Evolutionary conservation across 1,284 basidiomycete genomes (phyloP).

Genomic region (Macrocystidia cucumis): DNA sequence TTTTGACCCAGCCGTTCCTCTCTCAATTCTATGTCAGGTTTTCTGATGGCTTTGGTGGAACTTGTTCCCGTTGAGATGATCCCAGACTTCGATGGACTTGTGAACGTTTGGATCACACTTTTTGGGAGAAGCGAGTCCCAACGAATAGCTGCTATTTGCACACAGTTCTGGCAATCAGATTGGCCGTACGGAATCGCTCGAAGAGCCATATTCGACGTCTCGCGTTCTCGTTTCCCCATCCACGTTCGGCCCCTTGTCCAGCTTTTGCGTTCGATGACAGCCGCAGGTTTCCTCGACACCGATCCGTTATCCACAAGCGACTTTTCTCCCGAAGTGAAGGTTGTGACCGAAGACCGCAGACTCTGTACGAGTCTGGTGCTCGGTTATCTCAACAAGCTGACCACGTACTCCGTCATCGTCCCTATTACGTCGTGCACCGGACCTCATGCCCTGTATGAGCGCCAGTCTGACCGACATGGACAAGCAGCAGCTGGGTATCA

Average conservation of each 20-base stretch:
- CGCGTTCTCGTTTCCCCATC: slow-evolving; percentile 75
- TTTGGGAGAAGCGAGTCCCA: slow-evolving; percentile 72
- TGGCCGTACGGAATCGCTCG: slow-evolving; percentile 54
- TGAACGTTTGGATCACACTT: slow-evolving; percentile 74
- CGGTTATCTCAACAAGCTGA: slow-evolving; percentile 65
- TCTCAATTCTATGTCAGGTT: slow-evolving; percentile 32
- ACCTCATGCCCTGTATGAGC: slow-evolving; percentile 62
- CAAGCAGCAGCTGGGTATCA: slow-evolving; percentile 42
- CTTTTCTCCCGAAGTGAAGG: slow-evolving; percentile 27
- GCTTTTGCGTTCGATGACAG: slow-evolving; percentile 73
- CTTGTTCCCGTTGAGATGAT: slow-evolving; percentile 67
- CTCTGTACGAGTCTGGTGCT: slow-evolving; percentile 63
- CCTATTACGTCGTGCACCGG: slow-evolving; percentile 52
- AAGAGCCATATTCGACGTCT: slow-evolving; percentile 73
- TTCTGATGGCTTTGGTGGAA: slow-evolving; percentile 66
- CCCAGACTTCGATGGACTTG: slow-evolving; percentile 62
- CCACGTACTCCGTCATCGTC: slow-evolving; percentile 71
- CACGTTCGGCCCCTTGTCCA: slow-evolving; percentile 64
- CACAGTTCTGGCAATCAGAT: slow-evolving; percentile 73
- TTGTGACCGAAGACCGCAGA: slow-evolving; percentile 33
- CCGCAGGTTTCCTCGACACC: slow-evolving; percentile 60
- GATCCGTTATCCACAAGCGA: slow-evolving; percentile 53
- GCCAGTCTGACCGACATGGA: slow-evolving; percentile 52
- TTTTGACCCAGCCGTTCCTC: not conserved
- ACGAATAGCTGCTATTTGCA: slow-evolving; percentile 63